Evolutionary conservation across 2,329 filamentous ascomycete genomes (phyloP).

Genomic region (Pseudogymnoascus sp.): DNA sequence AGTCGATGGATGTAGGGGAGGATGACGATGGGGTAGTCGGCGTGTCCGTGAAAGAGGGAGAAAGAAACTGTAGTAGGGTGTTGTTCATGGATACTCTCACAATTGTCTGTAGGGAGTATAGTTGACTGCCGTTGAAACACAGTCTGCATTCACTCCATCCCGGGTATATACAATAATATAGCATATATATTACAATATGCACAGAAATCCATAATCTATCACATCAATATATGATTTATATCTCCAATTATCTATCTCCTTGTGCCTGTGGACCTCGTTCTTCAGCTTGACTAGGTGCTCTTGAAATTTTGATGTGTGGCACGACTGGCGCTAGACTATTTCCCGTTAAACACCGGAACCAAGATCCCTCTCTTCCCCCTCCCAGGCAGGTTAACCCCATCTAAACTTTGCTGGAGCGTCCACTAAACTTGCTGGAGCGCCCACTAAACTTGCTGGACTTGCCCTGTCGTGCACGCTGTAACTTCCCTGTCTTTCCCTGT

Average conservation of each 20-base stretch:
- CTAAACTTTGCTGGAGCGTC: background rate
- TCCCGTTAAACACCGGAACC: constrained; percentile 2
- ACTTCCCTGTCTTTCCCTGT: background rate
- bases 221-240: background rate
- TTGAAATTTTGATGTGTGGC: constrained; percentile 3
- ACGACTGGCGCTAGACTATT: background rate
- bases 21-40: background rate
- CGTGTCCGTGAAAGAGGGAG: background rate
- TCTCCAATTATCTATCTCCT: background rate
- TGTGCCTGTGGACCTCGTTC: background rate
- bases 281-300: background rate
- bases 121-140: background rate
- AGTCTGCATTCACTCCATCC: background rate
- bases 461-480: background rate
- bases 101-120: background rate
- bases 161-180: background rate
- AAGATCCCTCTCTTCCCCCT: background rate
- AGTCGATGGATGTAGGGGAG: background rate
- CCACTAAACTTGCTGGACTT: background rate
- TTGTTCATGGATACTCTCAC: background rate
- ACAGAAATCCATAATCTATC: background rate
- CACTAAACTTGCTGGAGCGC: background rate
- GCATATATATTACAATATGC: background rate
- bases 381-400: background rate
- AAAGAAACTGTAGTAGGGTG: background rate